A percentile compares a stretch with the other conserved stretches of the same genome.
These are phyloP conservation scores for Sinapis alba DNA, from an alignment of 441 rosid species.

Conservation along the genomic window DNA sequence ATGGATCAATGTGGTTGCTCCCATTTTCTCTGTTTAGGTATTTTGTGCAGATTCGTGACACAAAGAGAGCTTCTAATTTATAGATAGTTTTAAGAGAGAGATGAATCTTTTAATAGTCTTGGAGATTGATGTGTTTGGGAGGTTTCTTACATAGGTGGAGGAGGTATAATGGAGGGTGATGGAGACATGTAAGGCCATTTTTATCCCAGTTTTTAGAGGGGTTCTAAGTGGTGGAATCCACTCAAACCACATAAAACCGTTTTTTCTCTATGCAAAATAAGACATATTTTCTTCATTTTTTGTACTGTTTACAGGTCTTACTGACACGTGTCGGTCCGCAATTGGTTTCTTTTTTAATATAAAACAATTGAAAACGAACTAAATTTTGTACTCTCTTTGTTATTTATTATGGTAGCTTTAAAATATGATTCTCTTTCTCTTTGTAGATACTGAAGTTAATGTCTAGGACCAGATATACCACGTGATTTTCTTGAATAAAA, in stretches of 20 bases:
- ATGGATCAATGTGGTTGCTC: slow-evolving; percentile 4
- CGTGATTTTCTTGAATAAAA: not conserved
- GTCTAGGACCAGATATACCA: slow-evolving; percentile 15
- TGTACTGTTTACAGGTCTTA: too few relatives aligned
- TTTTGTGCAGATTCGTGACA: slow-evolving; percentile 20
- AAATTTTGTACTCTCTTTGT: slow-evolving; percentile 14
- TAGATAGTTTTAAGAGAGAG: not conserved
- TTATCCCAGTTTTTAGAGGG: too few relatives aligned
- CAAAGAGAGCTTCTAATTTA: not conserved
- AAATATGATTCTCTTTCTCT: not conserved
- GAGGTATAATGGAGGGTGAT: slow-evolving; percentile 24
- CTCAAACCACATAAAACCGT: too few relatives aligned
- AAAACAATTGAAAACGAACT: not conserved
- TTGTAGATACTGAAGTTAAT: slow-evolving; percentile 18
- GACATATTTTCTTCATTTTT: too few relatives aligned
- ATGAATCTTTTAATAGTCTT: slow-evolving; percentile 10
- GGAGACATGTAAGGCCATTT: slow-evolving; percentile 28
- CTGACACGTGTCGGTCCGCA: too few relatives aligned
- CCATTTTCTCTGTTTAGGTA: slow-evolving; percentile 24
- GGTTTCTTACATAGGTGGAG: slow-evolving; percentile 26
- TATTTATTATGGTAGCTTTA: slow-evolving; percentile 23
- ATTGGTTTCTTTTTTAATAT: too few relatives aligned
- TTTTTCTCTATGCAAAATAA: too few relatives aligned
- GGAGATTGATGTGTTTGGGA: slow-evolving; percentile 19
- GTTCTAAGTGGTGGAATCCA: too few relatives aligned